Conservation (phyloP, 2,329 filamentous ascomycete species). For the Fusarium musae region DNA sequence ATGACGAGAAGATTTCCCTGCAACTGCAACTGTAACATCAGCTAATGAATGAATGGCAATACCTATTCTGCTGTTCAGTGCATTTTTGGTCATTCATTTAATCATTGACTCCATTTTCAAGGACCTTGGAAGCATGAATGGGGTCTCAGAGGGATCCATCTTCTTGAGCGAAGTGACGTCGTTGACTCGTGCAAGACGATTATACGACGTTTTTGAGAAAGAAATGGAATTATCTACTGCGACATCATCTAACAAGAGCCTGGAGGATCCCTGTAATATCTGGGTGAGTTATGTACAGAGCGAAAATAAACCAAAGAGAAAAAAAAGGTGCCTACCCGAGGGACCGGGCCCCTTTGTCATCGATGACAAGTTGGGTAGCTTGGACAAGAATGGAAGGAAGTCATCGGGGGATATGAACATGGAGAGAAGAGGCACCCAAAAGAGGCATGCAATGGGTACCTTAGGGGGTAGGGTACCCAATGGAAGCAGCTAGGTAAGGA, state of each 20-base stretch:
- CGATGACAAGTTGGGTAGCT: slow-evolving; percentile 1
- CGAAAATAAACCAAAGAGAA: neutral
- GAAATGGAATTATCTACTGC: neutral
- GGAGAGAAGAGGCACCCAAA: slow-evolving; percentile 7
- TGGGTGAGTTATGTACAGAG: neutral
- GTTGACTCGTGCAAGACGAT: slow-evolving; percentile 19
- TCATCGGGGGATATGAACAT: slow-evolving; percentile 4
- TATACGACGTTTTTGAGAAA: neutral
- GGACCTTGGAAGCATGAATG: slow-evolving; percentile 9
- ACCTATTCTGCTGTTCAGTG: neutral
- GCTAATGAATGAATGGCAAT: neutral
- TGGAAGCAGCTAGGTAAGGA: neutral
- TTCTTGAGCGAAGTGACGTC: slow-evolving; percentile 29
- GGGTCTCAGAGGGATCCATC: slow-evolving; percentile 14
- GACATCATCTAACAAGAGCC: neutral
- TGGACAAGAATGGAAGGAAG: slow-evolving; percentile 3
- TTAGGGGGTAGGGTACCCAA: neutral
- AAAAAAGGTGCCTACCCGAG: slow-evolving; percentile 12
- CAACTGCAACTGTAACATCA: neutral
- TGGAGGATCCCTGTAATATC: neutral
- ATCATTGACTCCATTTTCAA: neutral
- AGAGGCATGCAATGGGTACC: slow-evolving; percentile 5
- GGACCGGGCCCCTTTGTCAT: slow-evolving; percentile 22
- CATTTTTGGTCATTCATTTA: neutral
- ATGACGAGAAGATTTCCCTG: slow-evolving; percentile 16